Percentiles rank a stretch among this genome's conserved stretches.
Evolutionary conservation across 495 filamentous ascomycete species (phyloP).

Genomic region (Aspergillus funiculosus): DNA sequence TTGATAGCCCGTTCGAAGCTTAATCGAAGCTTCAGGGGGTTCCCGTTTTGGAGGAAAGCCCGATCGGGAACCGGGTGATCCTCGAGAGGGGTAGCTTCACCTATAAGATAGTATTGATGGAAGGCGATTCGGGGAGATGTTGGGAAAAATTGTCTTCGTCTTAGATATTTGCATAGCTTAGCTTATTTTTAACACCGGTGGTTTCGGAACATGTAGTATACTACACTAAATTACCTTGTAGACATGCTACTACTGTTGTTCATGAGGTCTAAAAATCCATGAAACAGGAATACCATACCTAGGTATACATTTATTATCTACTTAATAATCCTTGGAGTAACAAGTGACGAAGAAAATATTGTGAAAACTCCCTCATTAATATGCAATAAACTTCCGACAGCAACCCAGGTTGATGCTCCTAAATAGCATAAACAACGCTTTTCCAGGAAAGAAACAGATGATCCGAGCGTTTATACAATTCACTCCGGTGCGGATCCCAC

Average conservation of each 20-base stretch:
- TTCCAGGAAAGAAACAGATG: not conserved
- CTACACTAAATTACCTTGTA: not conserved
- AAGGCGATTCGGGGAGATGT: slow-evolving; percentile 9
- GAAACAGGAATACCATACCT: too few relatives aligned
- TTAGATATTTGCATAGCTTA: slow-evolving; percentile 26
- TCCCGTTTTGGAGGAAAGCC: not conserved
- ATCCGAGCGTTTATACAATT: not conserved
- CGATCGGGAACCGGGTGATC: slow-evolving; percentile 5
- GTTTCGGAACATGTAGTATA: slow-evolving; percentile 6
- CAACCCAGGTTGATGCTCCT: not conserved
- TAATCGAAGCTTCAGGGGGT: slow-evolving; percentile 1
- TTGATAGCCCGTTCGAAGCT: slow-evolving; percentile 7
- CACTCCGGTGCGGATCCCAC: not conserved
- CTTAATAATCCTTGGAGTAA: too few relatives aligned
- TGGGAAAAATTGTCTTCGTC: slow-evolving; percentile 20
- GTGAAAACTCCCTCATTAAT: too few relatives aligned
- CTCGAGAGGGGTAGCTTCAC: slow-evolving; percentile 4
- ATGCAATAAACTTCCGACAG: too few relatives aligned
- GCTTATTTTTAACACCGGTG: slow-evolving; percentile 17
- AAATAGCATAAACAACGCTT: not conserved
- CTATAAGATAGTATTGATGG: slow-evolving; percentile 13
- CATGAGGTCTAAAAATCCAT: too few relatives aligned
- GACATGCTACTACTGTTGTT: not conserved
- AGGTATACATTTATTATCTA: too few relatives aligned
- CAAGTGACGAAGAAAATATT: too few relatives aligned